phyloP scores from a whole-genome alignment of 257 asterid genomes.

The Fraxinus pennsylvanica region DNA sequence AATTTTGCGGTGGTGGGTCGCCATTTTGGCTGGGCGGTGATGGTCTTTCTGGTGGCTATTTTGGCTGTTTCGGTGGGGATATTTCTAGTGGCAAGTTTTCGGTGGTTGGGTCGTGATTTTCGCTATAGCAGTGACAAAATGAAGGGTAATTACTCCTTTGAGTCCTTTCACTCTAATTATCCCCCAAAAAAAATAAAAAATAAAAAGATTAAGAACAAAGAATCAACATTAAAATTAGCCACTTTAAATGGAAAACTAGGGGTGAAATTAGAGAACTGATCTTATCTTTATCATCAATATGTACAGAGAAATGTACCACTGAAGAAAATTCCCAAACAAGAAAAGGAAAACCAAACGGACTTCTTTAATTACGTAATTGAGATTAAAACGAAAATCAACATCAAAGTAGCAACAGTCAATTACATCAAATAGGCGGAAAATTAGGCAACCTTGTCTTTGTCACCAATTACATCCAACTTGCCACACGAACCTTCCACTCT shows the following conservation, averaged over 20 bases:
- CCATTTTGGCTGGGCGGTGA: too few species aligned
- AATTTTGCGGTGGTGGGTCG: too few species aligned
- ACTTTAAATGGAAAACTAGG: neutral
- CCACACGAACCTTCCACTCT: slow-evolving; percentile 27
- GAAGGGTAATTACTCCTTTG: neutral
- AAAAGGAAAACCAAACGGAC: neutral
- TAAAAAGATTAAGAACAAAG: neutral
- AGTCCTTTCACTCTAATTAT: neutral
- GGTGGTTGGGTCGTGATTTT: too few species aligned
- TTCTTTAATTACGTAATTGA: neutral
- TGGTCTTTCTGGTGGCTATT: too few species aligned
- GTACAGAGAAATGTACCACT: neutral
- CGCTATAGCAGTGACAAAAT: neutral
- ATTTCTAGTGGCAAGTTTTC: too few species aligned
- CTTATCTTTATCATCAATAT: neutral
- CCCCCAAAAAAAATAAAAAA: neutral
- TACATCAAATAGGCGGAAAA: slow-evolving; percentile 16
- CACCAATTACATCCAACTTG: slow-evolving; percentile 39
- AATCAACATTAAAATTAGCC: neutral
- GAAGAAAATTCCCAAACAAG: neutral
- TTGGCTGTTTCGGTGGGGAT: too few species aligned
- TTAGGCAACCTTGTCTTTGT: slow-evolving; percentile 38
- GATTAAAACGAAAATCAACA: slow-evolving; percentile 8
- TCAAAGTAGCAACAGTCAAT: neutral
- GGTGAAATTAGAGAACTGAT: neutral